Evolutionary conservation across 306 rosid species (phyloP), one percentile per base, ranked within the genome.

Genomic region (Sechiopsis laciniata): DNA sequence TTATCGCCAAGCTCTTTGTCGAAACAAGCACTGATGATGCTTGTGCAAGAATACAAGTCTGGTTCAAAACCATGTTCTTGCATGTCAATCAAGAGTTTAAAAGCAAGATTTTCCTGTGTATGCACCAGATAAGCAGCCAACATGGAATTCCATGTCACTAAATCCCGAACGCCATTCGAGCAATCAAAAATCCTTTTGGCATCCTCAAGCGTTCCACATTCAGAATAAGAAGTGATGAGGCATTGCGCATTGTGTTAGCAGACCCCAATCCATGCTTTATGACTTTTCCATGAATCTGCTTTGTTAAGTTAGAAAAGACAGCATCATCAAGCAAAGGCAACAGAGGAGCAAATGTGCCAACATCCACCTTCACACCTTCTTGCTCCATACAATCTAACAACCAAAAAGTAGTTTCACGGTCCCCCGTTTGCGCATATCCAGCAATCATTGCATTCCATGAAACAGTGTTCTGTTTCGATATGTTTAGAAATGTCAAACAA

Each of bases 81-180:
- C 96, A 88, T 87, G 37, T 82, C 86, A 59, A 74, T 20, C 72
- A 88, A 92, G 80, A 84, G 76, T 37, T 80, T 78, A 64, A 86
- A 83, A 12, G 88, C 88, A 37, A 82, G 82, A 48, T 84, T 85
- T 80, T 83, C 85, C 73, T 78, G 84, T 37, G 74, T 60, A 75
- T 85, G 87, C 48, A 74, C 58, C 76, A 90, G 78, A 80, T 85
- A 88, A 24, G 98, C 91, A 32, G 84, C 88, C 10, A 88, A 85
- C 87, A 92, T 79, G 20, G 96, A 88, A 63, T 92, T 92, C 92
- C 96, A 92, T 3, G 93, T 83, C 73, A 90, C 96, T 74, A 92
- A 55, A 86, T 90, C 96, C 9, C 77, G 72, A 53, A 61, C 52
- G 1, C 67, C 76, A 12, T 65, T 32, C 69, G 88, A 55, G 75